Evolutionary conservation across 2,329 filamentous ascomycete species (phyloP).

Genomic region (Fusarium sp.): DNA sequence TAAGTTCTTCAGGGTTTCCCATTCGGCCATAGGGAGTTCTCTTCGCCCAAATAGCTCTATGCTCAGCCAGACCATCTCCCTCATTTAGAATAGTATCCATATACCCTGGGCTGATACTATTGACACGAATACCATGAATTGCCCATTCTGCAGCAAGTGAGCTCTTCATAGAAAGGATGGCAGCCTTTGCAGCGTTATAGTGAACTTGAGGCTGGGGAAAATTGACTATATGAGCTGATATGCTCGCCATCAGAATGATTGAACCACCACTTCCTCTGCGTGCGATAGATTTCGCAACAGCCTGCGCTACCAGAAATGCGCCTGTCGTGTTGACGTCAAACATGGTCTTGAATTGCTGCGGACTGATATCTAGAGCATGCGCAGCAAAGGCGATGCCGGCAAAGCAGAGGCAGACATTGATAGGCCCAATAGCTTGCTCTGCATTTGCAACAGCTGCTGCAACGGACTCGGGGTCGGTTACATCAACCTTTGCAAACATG

Average conservation of each 20-base stretch:
- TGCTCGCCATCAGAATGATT: slow-evolving; percentile 75
- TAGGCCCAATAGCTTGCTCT: background rate
- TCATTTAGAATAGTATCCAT: slow-evolving; percentile 27
- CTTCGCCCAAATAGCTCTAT: slow-evolving; percentile 13
- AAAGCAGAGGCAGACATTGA: slow-evolving; percentile 21
- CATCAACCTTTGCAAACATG: slow-evolving; percentile 10
- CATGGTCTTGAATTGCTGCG: slow-evolving; percentile 71
- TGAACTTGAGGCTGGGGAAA: slow-evolving; percentile 78
- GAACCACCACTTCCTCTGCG: slow-evolving; percentile 64
- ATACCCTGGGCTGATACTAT: slow-evolving; percentile 25
- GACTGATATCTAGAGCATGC: slow-evolving; percentile 69
- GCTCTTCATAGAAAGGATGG: slow-evolving; percentile 16
- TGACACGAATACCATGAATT: slow-evolving; percentile 7
- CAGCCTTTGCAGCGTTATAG: slow-evolving; percentile 69
- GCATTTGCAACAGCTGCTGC: background rate
- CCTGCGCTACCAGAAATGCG: slow-evolving; percentile 76
- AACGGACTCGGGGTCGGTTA: slow-evolving; percentile 2
- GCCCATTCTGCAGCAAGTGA: slow-evolving; percentile 23
- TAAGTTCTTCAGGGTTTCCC: slow-evolving; percentile 20
- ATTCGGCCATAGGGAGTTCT: slow-evolving; percentile 19
- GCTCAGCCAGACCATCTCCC: slow-evolving; percentile 17
- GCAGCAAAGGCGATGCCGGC: slow-evolving; percentile 51
- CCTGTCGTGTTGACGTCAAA: slow-evolving; percentile 80
- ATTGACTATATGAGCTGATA: slow-evolving; percentile 76
- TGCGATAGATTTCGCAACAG: slow-evolving; percentile 57